Percentiles rank a stretch among this genome's conserved stretches.
These are phyloP conservation scores for Monoraphidium neglectum DNA, from an alignment of 139 green algal species.

Conservation along the genomic window DNA sequence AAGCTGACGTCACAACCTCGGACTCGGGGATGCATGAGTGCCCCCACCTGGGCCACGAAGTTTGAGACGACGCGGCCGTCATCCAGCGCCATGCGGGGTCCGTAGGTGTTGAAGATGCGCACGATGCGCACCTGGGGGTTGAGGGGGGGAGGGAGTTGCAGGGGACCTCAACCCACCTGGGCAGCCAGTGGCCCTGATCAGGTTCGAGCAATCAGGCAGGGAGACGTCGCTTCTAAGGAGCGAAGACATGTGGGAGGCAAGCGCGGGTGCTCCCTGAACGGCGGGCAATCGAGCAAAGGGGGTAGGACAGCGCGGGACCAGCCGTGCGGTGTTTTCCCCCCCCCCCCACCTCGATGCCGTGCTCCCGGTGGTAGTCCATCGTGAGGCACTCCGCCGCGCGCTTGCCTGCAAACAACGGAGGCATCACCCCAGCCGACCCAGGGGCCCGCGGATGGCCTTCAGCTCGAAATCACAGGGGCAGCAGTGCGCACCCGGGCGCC, in stretches of 20 bases:
- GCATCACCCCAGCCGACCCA: too few relatives aligned
- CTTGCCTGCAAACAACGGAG: slow-evolving; percentile 76
- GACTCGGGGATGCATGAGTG: neutral
- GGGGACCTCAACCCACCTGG: too few relatives aligned
- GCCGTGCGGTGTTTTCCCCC: too few relatives aligned
- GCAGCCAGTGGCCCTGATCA: too few relatives aligned
- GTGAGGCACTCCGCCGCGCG: slow-evolving; percentile 95
- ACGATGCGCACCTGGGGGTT: slow-evolving; percentile 86
- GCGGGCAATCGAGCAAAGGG: neutral
- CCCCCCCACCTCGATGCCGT: slow-evolving; percentile 76
- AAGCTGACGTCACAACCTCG: neutral
- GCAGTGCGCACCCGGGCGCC: too few relatives aligned
- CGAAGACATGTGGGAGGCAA: too few relatives aligned
- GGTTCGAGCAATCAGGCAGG: too few relatives aligned
- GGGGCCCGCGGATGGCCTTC: too few relatives aligned
- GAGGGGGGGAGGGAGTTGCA: neutral
- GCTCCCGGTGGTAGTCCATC: slow-evolving; percentile 97
- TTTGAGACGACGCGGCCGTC: slow-evolving; percentile 98
- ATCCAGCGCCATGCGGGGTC: slow-evolving; percentile 97
- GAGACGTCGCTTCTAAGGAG: too few relatives aligned
- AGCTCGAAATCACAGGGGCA: too few relatives aligned
- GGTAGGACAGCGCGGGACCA: neutral
- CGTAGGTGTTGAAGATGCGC: slow-evolving; percentile 99
- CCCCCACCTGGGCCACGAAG: slow-evolving; percentile 86
- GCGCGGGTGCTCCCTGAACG: too few relatives aligned